Percentiles rank a stretch among this genome's conserved stretches.
Evolutionary conservation across 2,329 filamentous ascomycete species (phyloP).

Genomic region (Verticillium tricorpus): DNA sequence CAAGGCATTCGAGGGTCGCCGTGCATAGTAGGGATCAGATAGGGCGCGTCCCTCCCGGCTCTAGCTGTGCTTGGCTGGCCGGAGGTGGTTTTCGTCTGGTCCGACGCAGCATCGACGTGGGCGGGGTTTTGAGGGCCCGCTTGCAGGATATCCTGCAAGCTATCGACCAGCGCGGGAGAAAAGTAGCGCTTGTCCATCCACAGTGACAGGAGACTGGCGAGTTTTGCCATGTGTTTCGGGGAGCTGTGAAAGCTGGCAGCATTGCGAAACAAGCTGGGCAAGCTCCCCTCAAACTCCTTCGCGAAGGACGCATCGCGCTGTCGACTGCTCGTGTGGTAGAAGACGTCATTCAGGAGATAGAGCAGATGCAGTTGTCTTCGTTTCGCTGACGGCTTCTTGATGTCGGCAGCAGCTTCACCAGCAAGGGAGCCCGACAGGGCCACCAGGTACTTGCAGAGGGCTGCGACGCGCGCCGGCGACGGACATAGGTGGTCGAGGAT

Average conservation of each 20-base stretch:
- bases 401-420: conserved; percentile 4
- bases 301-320: conserved; percentile 46
- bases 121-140: background rate
- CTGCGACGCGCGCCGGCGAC: conserved; percentile 60
- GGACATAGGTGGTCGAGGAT: conserved; percentile 67
- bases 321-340: conserved; percentile 62
- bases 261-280: conserved; percentile 58
- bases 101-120: conserved; percentile 11
- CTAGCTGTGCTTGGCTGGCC: conserved; percentile 21
- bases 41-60: conserved; percentile 56
- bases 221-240: conserved; percentile 62
- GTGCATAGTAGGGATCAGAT: conserved; percentile 69
- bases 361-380: conserved; percentile 71
- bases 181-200: conserved; percentile 70
- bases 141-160: conserved; percentile 55
- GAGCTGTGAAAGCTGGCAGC: conserved; percentile 54
- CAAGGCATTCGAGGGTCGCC: conserved; percentile 70
- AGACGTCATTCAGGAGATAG: conserved; percentile 72
- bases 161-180: conserved; percentile 43
- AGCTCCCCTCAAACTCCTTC: conserved; percentile 49
- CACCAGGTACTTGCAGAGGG: conserved; percentile 71
- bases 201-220: conserved; percentile 59
- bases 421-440: conserved; percentile 60
- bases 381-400: conserved; percentile 47
- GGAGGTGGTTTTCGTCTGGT: conserved; percentile 10